Evolutionary conservation across 164 flowering plant genomes (phyloP).

Genomic region (Liriodendron chinense): DNA sequence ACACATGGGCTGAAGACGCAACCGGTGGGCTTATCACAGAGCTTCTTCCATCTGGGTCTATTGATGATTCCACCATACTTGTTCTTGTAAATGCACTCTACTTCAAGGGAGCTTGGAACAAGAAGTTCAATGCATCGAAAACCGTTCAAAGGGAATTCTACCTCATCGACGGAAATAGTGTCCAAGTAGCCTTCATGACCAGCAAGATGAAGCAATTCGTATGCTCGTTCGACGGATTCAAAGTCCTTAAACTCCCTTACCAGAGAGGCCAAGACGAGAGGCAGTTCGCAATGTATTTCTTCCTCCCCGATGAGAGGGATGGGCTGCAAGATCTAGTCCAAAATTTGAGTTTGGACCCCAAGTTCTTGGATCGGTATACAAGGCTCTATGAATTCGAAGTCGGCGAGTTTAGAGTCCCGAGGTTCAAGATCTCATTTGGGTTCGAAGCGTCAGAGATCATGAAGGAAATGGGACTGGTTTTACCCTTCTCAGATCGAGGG

Average conservation of each 20-base stretch:
- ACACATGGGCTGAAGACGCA: slow-evolving; percentile 17
- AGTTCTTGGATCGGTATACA: background rate
- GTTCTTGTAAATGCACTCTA: slow-evolving; percentile 12
- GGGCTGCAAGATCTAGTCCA: background rate
- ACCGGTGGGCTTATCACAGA: slow-evolving; percentile 18
- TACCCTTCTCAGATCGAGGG: background rate
- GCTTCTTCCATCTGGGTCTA: slow-evolving; percentile 9
- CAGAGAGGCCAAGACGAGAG: background rate
- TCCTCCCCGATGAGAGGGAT: background rate
- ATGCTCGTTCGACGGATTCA: slow-evolving; percentile 9
- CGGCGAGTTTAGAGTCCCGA: background rate
- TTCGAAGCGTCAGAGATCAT: background rate
- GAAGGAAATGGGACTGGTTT: background rate
- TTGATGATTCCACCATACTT: background rate
- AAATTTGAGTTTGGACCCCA: background rate
- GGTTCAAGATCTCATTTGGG: slow-evolving; percentile 3
- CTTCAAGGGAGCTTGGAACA: slow-evolving; percentile 12
- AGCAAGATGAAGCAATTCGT: background rate
- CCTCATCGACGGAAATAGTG: slow-evolving; percentile 17
- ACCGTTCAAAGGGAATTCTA: slow-evolving; percentile 20
- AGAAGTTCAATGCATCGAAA: background rate
- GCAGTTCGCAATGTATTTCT: background rate
- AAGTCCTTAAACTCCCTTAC: slow-evolving; percentile 22
- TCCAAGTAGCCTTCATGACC: slow-evolving; percentile 31
- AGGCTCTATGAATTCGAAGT: background rate